Percentiles rank a stretch among this genome's conserved stretches.
phyloP scores from a whole-genome alignment of 2,329 filamentous ascomycete species.

The Setomelanomma holmii region DNA sequence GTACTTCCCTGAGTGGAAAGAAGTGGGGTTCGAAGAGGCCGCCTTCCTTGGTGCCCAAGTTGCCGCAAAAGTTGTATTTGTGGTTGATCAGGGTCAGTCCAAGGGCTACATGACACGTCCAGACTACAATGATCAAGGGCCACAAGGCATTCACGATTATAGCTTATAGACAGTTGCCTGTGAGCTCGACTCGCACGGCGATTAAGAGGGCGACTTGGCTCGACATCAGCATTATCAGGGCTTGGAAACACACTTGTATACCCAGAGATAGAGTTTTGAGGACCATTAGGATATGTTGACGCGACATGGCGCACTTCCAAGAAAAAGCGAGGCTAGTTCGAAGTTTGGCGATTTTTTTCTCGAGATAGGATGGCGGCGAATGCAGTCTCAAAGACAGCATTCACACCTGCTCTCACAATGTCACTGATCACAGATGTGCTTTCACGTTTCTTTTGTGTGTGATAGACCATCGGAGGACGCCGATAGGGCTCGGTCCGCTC shows the following conservation, averaged over 20 bases:
- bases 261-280: conserved; percentile 12
- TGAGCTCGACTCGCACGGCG: neutral
- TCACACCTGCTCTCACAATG: neutral
- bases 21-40: conserved; percentile 75
- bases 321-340: conserved; percentile 3
- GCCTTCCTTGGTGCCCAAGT: conserved; percentile 89
- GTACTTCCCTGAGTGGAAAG: conserved; percentile 92
- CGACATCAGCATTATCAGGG: too few relatives aligned
- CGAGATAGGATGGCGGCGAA: conserved; percentile 18
- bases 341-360: neutral
- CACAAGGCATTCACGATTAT: conserved; percentile 68
- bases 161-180: conserved; percentile 28
- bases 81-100: conserved; percentile 69
- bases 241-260: conserved; percentile 16
- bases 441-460: conserved; percentile 14
- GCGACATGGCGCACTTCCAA: neutral
- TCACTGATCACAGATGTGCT: conserved; percentile 1
- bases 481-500: conserved; percentile 20
- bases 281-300: conserved; percentile 7
- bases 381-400: conserved; percentile 4
- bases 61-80: conserved; percentile 77
- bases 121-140: conserved; percentile 73
- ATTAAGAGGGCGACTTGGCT: neutral
- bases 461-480: conserved; percentile 22
- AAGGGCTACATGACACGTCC: conserved; percentile 74